A percentile compares a stretch with the other conserved stretches of the same genome.
phyloP scores from a whole-genome alignment of 345 rosid genomes.

The Streptanthus diversifolius region DNA sequence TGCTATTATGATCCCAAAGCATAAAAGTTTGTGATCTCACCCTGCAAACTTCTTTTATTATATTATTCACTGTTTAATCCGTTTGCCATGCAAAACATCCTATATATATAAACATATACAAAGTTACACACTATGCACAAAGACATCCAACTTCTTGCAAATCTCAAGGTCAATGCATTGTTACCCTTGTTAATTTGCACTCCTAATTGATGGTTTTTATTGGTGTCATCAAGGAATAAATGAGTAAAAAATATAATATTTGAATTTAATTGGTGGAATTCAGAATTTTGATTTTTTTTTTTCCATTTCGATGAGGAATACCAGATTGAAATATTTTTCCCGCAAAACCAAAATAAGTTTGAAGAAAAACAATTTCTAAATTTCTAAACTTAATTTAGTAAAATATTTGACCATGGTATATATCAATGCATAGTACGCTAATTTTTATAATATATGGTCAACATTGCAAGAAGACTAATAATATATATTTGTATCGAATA shows the following conservation, averaged over 20 bases:
- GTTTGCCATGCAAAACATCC: conserved; percentile 19
- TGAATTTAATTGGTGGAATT: neutral
- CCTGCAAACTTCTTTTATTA: conserved; percentile 28
- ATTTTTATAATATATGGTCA: neutral
- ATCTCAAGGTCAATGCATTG: neutral
- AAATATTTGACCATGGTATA: neutral
- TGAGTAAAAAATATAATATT: neutral
- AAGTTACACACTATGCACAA: neutral
- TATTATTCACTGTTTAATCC: conserved; percentile 5
- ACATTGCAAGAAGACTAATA: neutral
- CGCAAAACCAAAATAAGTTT: neutral
- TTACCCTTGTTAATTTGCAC: neutral
- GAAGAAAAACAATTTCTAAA: neutral
- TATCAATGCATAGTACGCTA: neutral
- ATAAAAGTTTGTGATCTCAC: conserved; percentile 35
- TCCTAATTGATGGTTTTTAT: neutral
- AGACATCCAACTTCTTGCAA: neutral
- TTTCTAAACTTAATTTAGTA: neutral
- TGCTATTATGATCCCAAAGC: conserved; percentile 40
- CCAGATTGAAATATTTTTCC: neutral
- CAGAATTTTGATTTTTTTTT: neutral
- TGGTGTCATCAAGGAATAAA: neutral
- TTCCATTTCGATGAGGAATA: neutral
- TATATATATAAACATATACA: neutral
- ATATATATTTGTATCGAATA: neutral